Evolutionary conservation across 768 basidiomycete genomes (phyloP).

Genomic region (Lactifluus pinguis): DNA sequence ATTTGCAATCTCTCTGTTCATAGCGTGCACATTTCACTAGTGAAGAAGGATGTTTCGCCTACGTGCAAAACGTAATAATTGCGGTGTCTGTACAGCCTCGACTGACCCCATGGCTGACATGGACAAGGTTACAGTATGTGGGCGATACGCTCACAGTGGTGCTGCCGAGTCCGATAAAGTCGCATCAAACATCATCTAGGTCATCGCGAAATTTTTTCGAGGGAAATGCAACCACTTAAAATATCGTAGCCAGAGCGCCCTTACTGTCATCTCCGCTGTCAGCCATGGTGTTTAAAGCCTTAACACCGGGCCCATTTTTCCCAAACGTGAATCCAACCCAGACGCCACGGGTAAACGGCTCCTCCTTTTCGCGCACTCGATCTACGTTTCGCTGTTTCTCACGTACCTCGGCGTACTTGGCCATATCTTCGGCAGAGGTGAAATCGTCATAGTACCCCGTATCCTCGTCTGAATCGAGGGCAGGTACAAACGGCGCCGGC

Average conservation of each 20-base stretch:
- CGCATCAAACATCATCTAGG: background rate
- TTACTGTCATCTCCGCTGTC: conserved; percentile 23
- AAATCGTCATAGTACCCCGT: conserved; percentile 95
- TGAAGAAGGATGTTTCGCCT: background rate
- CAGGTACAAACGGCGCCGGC: conserved; percentile 87
- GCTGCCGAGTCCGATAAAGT: background rate
- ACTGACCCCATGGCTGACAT: background rate
- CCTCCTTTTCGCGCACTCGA: conserved; percentile 81
- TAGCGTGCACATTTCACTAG: background rate
- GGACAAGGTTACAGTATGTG: background rate
- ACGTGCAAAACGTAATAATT: background rate
- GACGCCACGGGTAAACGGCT: conserved; percentile 58
- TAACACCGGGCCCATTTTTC: conserved; percentile 66
- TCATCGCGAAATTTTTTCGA: background rate
- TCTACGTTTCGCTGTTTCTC: conserved; percentile 97
- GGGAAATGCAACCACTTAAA: conserved; percentile 16
- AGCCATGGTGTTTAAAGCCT: conserved; percentile 26
- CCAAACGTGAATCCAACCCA: conserved; percentile 93
- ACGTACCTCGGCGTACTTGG: conserved; percentile 95
- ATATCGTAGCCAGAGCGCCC: conserved; percentile 29
- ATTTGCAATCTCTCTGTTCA: background rate
- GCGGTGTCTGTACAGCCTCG: background rate
- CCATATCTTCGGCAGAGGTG: conserved; percentile 86
- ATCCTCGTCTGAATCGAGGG: conserved; percentile 88
- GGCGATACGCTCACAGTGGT: too few relatives aligned